Evolutionary conservation across 805 yeast genomes (phyloP).

Genomic region (Metschnikowia matae): DNA sequence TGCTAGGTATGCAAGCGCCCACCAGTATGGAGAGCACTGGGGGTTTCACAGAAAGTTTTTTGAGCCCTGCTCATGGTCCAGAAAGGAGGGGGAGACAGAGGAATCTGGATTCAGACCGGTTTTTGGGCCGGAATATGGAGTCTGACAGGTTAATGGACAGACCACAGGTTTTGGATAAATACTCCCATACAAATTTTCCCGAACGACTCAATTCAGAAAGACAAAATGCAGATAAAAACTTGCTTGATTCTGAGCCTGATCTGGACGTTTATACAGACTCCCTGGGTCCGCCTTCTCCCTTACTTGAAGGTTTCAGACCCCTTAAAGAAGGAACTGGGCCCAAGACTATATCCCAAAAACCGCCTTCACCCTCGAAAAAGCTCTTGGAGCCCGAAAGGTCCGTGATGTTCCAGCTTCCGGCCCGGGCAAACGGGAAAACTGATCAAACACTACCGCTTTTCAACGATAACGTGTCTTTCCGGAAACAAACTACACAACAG

Average conservation of each 20-base stretch:
- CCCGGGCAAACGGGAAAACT: background rate
- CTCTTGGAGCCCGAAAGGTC: slow-evolving; percentile 4
- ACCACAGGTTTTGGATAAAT: background rate
- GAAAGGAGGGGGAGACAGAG: too few species aligned
- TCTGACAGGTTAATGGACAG: background rate
- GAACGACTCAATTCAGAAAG: background rate
- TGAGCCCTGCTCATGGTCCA: background rate
- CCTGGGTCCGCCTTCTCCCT: slow-evolving; percentile 18
- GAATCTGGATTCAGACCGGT: background rate
- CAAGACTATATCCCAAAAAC: background rate
- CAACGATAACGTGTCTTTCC: slow-evolving; percentile 3
- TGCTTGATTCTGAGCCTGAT: slow-evolving; percentile 32
- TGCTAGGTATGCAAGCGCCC: slow-evolving; percentile 5
- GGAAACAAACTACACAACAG: background rate
- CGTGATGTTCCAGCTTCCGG: slow-evolving; percentile 12
- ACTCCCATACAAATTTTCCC: background rate
- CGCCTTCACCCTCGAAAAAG: background rate
- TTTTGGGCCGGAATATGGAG: background rate
- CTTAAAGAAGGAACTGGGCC: background rate
- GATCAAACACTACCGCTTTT: slow-evolving; percentile 4
- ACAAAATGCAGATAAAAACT: slow-evolving; percentile 13
- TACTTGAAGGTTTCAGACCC: slow-evolving; percentile 5
- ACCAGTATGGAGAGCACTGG: background rate
- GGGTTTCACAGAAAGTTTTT: background rate
- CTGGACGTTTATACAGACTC: slow-evolving; percentile 29